Conservation (phyloP, 108 stramenopile genomes). For the Nitzschia palea region DNA sequence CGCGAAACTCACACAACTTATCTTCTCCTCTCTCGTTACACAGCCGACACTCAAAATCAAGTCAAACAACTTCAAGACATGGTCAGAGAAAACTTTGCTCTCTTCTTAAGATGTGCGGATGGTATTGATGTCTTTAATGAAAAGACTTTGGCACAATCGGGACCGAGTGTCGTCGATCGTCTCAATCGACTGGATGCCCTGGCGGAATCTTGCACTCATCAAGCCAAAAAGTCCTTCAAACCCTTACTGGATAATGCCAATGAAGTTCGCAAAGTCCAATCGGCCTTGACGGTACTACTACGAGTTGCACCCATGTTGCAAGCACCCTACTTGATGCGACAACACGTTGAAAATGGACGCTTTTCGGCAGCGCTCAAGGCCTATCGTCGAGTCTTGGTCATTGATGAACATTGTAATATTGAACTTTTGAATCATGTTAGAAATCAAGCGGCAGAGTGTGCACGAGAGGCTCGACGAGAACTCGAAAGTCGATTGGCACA, state of each 20-base stretch:
- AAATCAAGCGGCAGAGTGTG: slow-evolving; percentile 76
- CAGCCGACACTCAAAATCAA: slow-evolving; percentile 81
- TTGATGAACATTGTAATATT: slow-evolving; percentile 74
- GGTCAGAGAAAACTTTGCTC: slow-evolving; percentile 85
- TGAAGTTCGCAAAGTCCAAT: slow-evolving; percentile 88
- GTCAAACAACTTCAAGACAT: slow-evolving; percentile 78
- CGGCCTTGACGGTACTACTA: slow-evolving; percentile 78
- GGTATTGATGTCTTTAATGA: slow-evolving; percentile 80
- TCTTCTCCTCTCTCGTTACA: slow-evolving; percentile 2
- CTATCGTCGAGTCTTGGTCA: slow-evolving; percentile 82
- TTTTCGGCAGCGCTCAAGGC: slow-evolving; percentile 84
- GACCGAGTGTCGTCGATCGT: slow-evolving; percentile 56
- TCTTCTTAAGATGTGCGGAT: slow-evolving; percentile 88
- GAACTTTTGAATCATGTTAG: slow-evolving; percentile 80
- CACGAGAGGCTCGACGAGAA: slow-evolving; percentile 74
- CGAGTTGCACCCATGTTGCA: slow-evolving; percentile 82
- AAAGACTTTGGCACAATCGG: slow-evolving; percentile 37
- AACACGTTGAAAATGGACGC: slow-evolving; percentile 84
- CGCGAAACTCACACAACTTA: too few species aligned
- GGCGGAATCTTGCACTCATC: slow-evolving; percentile 69
- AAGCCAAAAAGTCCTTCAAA: slow-evolving; percentile 84
- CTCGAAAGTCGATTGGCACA: slow-evolving; percentile 79
- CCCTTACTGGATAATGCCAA: slow-evolving; percentile 88
- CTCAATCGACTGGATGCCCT: slow-evolving; percentile 73
- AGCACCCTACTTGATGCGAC: slow-evolving; percentile 81